Evolutionary conservation across 2,329 filamentous ascomycete species (phyloP), one percentile per base, ranked within the genome.

Genomic region (Aureobasidium zeae): DNA sequence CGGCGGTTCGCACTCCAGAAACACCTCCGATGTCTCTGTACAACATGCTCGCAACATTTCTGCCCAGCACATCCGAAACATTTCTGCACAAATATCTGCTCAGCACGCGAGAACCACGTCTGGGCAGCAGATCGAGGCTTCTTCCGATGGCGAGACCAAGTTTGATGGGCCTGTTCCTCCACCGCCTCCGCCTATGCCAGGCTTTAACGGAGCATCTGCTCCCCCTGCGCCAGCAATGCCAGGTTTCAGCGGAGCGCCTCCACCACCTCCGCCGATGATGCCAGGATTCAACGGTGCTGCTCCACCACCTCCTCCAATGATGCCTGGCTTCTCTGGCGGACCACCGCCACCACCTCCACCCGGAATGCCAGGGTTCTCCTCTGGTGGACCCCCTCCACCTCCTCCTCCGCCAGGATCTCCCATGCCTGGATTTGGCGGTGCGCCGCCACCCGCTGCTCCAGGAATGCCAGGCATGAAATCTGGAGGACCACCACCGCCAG

Each of bases 1-100:
- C 25, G 84, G 81, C 19, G 77, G 83, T 33, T 84, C 80, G 15
- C 81, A 86, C 58, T 82, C 81, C 20, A 43, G 39, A 16, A 33
- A 33, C 26, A 19, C 22, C 5, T 86, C 81, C 62, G 66, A 86
- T 49, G 37, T 32, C 9, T 41, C 37, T 25, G 20, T 28, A 12
- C 26, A 29, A 15, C 36, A 39, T 12, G 15, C 36, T 5, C 29
- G 36, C 9, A 30, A 30, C n/a, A 26, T n/a, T 17, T 36, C 32
- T 5, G 35, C 22, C 20, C 35, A 21, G 17, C 24, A 29, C 21
- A 21, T 21, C 35, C 20, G 22, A 19, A 37, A n/a, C 13, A 22
- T 33, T 28, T 86, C 84, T 53, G 73, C 82, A 59, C 79, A 88
- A 64, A 72, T 70, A 15, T 28, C n/a, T n/a, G n/a, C n/a, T n/a